A percentile compares a stretch with the other conserved stretches of the same genome.
Conservation (phyloP, 23 red algal species). For the Agarophyton chilense region DNA sequence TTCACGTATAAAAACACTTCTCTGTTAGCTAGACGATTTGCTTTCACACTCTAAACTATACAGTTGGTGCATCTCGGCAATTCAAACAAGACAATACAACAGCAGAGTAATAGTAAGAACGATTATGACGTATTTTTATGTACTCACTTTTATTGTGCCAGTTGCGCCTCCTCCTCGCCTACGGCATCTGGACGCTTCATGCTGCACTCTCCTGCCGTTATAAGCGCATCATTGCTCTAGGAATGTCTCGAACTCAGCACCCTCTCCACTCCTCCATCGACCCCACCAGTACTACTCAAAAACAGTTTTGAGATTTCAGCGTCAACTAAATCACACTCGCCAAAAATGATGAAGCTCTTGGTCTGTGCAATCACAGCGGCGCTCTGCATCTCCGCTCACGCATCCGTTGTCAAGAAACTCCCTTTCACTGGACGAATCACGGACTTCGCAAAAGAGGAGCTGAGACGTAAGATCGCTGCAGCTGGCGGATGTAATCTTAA, state of each 20-base stretch:
- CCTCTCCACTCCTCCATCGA: background rate
- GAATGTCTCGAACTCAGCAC: background rate
- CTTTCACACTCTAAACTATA: background rate
- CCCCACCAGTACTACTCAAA: background rate
- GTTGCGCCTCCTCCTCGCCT: background rate
- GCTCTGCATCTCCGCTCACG: background rate
- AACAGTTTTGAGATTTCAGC: background rate
- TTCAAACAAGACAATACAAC: background rate
- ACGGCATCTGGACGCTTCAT: background rate
- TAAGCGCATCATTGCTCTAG: background rate
- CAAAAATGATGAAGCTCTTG: background rate
- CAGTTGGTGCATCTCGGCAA: background rate
- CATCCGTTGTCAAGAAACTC: background rate
- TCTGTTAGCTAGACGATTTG: too few species aligned
- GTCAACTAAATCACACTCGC: background rate
- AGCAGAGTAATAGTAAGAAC: background rate
- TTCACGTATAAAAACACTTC: too few species aligned
- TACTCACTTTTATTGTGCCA: background rate
- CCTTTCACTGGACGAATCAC: background rate
- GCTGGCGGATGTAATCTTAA: conserved; percentile 19
- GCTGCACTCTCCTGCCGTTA: background rate
- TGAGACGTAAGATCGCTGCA: background rate
- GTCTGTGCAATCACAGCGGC: background rate
- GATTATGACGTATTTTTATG: background rate
- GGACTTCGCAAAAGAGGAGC: background rate